phyloP scores from a whole-genome alignment of 441 rosid genomes.

The Mallotus japonicus region DNA sequence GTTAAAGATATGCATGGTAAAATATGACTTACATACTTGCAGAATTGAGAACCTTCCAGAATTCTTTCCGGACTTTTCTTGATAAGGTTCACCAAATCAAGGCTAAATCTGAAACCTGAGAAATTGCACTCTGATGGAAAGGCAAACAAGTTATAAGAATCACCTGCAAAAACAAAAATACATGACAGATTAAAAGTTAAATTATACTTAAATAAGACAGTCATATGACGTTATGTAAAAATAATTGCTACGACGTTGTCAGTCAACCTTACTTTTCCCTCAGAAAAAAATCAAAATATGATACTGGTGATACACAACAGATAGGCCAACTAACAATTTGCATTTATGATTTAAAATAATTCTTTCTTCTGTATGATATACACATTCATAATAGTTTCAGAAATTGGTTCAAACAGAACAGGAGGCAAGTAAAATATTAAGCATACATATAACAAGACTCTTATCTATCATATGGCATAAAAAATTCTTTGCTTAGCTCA shows the following conservation, averaged over 20 bases:
- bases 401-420: conserved; percentile 7
- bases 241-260: not conserved
- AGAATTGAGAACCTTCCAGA: conserved; percentile 51
- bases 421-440: not conserved
- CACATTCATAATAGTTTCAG: not conserved
- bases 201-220: not conserved
- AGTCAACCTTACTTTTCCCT: conserved; percentile 6
- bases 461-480: not conserved
- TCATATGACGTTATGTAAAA: not conserved
- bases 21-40: conserved; percentile 45
- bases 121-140: conserved; percentile 98
- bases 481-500: not conserved
- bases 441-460: not conserved
- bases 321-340: not conserved
- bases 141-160: conserved; percentile 71
- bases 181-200: not conserved
- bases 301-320: not conserved
- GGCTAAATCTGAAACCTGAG: conserved; percentile 83
- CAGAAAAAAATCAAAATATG: not conserved
- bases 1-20: conserved; percentile 17
- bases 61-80: conserved; percentile 55
- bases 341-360: not conserved
- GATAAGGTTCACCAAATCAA: conserved; percentile 64
- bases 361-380: not conserved
- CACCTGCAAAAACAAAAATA: conserved; percentile 50